phyloP scores from a whole-genome alignment of 164 flowering plant species.

The Amborella trichopoda region DNA sequence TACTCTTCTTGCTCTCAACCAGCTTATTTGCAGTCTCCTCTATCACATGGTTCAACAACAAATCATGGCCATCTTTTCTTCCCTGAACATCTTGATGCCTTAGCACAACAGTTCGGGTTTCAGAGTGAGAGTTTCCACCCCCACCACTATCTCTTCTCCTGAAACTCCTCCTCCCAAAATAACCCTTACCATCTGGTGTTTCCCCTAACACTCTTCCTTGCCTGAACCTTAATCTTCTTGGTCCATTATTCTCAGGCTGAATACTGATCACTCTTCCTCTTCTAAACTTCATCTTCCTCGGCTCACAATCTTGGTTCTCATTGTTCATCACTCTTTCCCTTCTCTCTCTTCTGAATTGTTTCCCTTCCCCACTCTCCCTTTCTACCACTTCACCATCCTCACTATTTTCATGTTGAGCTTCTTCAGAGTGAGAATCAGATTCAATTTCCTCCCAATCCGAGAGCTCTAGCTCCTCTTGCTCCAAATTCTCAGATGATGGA shows the following conservation, averaged over 20 bases:
- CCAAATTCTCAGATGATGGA: neutral
- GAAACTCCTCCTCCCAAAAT: conserved; percentile 10
- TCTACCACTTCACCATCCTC: neutral
- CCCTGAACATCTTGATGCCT: conserved; percentile 52
- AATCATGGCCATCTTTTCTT: conserved; percentile 48
- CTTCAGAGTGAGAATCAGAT: neutral
- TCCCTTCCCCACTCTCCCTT: neutral
- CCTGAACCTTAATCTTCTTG: conserved; percentile 12
- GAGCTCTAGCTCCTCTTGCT: neutral
- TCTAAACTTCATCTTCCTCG: conserved; percentile 1
- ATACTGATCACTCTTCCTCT: conserved; percentile 2
- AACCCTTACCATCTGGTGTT: neutral
- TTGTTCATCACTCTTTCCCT: neutral
- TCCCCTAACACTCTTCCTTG: conserved; percentile 3
- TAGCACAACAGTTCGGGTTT: conserved; percentile 34
- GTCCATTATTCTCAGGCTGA: conserved; percentile 1
- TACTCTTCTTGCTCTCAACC: conserved; percentile 70
- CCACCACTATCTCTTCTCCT: conserved; percentile 11
- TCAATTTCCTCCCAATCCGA: neutral
- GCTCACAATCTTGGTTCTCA: neutral
- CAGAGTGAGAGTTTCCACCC: conserved; percentile 7
- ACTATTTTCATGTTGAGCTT: neutral
- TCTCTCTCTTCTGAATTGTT: neutral
- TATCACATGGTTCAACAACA: conserved; percentile 70
- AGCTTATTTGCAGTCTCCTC: conserved; percentile 90